phyloP scores from a whole-genome alignment of 75 land plant species.

The Pinus albicaulis region DNA sequence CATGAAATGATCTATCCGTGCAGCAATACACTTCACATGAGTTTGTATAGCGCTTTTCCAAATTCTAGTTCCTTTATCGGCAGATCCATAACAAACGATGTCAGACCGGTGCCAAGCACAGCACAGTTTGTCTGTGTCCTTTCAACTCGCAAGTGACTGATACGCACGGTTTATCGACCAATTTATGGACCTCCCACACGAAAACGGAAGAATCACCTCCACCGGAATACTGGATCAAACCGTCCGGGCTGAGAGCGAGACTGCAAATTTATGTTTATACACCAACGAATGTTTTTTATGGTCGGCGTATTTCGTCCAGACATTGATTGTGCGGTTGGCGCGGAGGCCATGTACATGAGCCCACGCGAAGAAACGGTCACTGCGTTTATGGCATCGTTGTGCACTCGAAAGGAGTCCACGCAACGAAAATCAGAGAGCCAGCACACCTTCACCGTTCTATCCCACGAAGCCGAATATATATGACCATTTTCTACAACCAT shows the following conservation, averaged over 20 bases:
- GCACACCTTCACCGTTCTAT: no score
- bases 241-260: constrained; percentile 21
- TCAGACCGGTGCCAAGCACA: no score
- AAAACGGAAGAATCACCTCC: no score
- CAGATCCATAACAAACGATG: constrained; percentile 17
- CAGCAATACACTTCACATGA: constrained; percentile 20
- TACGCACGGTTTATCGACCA: not conserved
- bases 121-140: no score
- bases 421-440: no score
- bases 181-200: not conserved
- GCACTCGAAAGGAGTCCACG: no score
- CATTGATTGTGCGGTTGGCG: constrained; percentile 30
- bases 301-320: no score
- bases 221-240: constrained; percentile 3
- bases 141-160: not conserved
- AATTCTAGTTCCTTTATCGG: constrained; percentile 24
- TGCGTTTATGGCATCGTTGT: no score
- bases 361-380: no score
- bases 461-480: no score
- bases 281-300: constrained; percentile 15
- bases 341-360: constrained; percentile 33
- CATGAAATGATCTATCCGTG: no score
- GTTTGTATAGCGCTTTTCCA: constrained; percentile 17
- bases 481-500: constrained; percentile 15
- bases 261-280: not conserved